Conservation (phyloP, 371 early-diverging fungal species). For the Nematocida minor region DNA sequence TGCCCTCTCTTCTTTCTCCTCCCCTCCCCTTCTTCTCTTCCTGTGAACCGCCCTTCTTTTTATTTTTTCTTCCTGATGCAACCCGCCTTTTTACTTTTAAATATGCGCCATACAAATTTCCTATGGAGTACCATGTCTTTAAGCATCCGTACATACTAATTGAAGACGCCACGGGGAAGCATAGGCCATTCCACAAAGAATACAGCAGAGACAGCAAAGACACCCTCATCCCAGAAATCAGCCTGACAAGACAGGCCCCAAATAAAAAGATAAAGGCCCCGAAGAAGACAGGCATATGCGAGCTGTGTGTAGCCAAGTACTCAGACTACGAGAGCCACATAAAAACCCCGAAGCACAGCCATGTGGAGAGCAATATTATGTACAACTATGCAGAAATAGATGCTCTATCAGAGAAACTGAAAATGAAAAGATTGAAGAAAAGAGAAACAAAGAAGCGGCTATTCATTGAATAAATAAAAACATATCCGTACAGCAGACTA, state of each 20-base stretch:
- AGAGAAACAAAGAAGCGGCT: constrained; percentile 14
- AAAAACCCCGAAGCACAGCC: constrained; percentile 46
- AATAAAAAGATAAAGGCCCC: constrained; percentile 30
- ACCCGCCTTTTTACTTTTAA: constrained; percentile 47
- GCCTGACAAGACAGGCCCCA: constrained; percentile 41
- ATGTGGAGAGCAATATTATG: constrained; percentile 41
- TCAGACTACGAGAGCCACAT: constrained; percentile 60
- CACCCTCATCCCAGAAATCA: constrained; percentile 27
- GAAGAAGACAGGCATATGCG: constrained; percentile 60
- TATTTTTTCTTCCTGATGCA: not conserved
- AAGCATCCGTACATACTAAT: constrained; percentile 63
- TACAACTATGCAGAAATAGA: constrained; percentile 60
- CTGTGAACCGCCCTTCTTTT: not conserved
- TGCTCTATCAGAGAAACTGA: constrained; percentile 36
- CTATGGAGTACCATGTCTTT: constrained; percentile 59
- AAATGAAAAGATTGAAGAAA: not conserved
- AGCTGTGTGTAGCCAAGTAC: constrained; percentile 61
- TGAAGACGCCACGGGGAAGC: constrained; percentile 59
- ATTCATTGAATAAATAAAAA: not conserved
- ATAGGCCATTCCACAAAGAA: constrained; percentile 62
- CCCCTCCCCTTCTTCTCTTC: too few relatives aligned
- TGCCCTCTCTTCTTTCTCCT: too few relatives aligned
- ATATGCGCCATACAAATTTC: not conserved
- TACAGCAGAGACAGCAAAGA: constrained; percentile 53
- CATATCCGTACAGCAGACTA: not conserved